Percentiles rank a stretch among this genome's conserved stretches.
Conservation (phyloP, 1,284 basidiomycete genomes). For the Amylostereum areolatum region DNA sequence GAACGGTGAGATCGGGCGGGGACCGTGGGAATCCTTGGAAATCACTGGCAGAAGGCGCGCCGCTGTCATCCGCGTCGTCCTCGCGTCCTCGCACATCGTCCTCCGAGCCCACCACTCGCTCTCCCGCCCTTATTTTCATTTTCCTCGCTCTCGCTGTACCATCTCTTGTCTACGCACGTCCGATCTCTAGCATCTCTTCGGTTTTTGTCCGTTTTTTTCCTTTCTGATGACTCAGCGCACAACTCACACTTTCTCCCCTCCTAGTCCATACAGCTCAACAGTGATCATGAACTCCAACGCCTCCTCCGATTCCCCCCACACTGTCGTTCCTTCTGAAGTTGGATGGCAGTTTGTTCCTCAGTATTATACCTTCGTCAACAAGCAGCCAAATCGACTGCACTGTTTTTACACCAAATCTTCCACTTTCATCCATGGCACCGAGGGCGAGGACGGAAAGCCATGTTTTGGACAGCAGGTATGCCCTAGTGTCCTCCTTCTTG, state of each 20-base stretch:
- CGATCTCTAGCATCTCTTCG: constrained; percentile 4
- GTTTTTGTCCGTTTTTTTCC: constrained; percentile 7
- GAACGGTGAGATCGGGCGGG: too few species aligned
- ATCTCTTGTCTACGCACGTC: constrained; percentile 10
- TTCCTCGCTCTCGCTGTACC: constrained; percentile 8
- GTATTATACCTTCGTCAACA: constrained; percentile 98
- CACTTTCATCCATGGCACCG: constrained; percentile 93
- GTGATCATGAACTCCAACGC: constrained; percentile 32
- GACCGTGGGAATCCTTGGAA: too few species aligned
- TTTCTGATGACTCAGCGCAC: neutral
- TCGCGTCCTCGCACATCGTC: constrained; percentile 6
- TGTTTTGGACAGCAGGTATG: constrained; percentile 90
- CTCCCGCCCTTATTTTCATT: constrained; percentile 10
- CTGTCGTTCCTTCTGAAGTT: constrained; percentile 80
- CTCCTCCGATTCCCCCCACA: constrained; percentile 33
- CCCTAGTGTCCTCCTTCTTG: neutral
- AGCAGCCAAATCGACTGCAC: constrained; percentile 92
- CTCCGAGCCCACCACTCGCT: constrained; percentile 1
- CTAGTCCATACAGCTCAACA: constrained; percentile 13
- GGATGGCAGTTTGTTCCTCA: constrained; percentile 97
- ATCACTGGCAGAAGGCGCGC: too few species aligned
- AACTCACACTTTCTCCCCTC: neutral
- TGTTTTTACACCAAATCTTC: constrained; percentile 99
- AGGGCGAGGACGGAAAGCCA: constrained; percentile 87
- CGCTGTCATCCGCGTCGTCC: constrained; percentile 1